Evolutionary conservation across 352 stramenopile species (phyloP).

Genomic region (Phytophthora aleatoria): DNA sequence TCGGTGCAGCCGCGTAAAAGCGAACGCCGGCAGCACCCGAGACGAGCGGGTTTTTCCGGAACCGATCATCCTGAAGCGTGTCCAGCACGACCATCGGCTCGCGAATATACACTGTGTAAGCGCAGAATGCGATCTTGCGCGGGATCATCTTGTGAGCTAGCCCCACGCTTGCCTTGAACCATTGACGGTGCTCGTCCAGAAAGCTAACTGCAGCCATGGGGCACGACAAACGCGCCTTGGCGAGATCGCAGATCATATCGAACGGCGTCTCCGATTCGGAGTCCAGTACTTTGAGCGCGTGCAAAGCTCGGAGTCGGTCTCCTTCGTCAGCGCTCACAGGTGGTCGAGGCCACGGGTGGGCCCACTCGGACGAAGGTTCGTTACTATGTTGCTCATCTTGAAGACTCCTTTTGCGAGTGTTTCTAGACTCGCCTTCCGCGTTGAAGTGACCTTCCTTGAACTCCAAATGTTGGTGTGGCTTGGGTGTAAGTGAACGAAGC

Average conservation of each 20-base stretch:
- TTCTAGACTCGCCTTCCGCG: slow-evolving; percentile 36
- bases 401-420: slow-evolving; percentile 13
- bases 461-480: slow-evolving; percentile 19
- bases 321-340: slow-evolving; percentile 60
- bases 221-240: slow-evolving; percentile 64
- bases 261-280: slow-evolving; percentile 63
- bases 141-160: slow-evolving; percentile 79
- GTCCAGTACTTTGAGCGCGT: slow-evolving; percentile 65
- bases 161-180: slow-evolving; percentile 78
- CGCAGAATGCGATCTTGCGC: slow-evolving; percentile 82
- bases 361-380: slow-evolving; percentile 37
- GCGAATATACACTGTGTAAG: slow-evolving; percentile 61
- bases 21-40: slow-evolving; percentile 87
- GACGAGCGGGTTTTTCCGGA: slow-evolving; percentile 89
- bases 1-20: slow-evolving; percentile 93
- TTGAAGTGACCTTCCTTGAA: slow-evolving; percentile 40
- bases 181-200: slow-evolving; percentile 76
- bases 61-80: slow-evolving; percentile 87
- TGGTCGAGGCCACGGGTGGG: slow-evolving; percentile 75
- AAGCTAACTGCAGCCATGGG: slow-evolving; percentile 85
- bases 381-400: slow-evolving; percentile 28
- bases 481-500: slow-evolving; percentile 21
- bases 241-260: slow-evolving; percentile 82
- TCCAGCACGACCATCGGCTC: slow-evolving; percentile 88
- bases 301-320: slow-evolving; percentile 54